phyloP scores from a whole-genome alignment of 768 basidiomycete species.

The Scleroderma citrinum region DNA sequence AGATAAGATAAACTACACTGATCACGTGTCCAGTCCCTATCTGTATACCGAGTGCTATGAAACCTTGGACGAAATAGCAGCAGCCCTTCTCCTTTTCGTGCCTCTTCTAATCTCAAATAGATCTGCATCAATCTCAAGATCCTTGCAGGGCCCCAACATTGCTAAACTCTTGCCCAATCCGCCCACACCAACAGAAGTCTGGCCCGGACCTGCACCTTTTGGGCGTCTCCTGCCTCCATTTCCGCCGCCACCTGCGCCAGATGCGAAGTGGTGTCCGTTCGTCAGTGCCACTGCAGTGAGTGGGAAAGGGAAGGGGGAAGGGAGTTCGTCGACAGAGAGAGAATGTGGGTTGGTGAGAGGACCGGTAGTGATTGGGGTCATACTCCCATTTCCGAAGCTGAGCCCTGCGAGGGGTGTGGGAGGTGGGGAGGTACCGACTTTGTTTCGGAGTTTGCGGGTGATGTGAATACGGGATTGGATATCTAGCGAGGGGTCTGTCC shows the following conservation, averaged over 20 bases:
- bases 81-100: slow-evolving; percentile 47
- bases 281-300: slow-evolving; percentile 52
- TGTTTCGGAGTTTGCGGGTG: slow-evolving; percentile 81
- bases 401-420: slow-evolving; percentile 55
- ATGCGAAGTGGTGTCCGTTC: slow-evolving; percentile 25
- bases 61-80: slow-evolving; percentile 27
- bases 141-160: slow-evolving; percentile 53
- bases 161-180: slow-evolving; percentile 70
- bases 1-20: slow-evolving; percentile 23
- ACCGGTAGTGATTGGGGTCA: slow-evolving; percentile 59
- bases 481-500: slow-evolving; percentile 64
- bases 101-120: slow-evolving; percentile 73
- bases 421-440: slow-evolving; percentile 71
- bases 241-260: slow-evolving; percentile 34
- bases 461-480: slow-evolving; percentile 73
- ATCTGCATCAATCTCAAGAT: slow-evolving; percentile 68
- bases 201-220: slow-evolving; percentile 50
- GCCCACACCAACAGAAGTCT: slow-evolving; percentile 49
- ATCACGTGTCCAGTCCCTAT: neutral
- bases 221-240: slow-evolving; percentile 37
- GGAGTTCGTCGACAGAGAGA: slow-evolving; percentile 78
- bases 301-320: slow-evolving; percentile 77
- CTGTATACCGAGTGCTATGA: slow-evolving; percentile 9
- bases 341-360: slow-evolving; percentile 80
- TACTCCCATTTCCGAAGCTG: slow-evolving; percentile 32